Evolutionary conservation across 1,139 yeast genomes (phyloP), one percentile per base, ranked within the genome.

Genomic region (Magnusiomyces tetraspermus): DNA sequence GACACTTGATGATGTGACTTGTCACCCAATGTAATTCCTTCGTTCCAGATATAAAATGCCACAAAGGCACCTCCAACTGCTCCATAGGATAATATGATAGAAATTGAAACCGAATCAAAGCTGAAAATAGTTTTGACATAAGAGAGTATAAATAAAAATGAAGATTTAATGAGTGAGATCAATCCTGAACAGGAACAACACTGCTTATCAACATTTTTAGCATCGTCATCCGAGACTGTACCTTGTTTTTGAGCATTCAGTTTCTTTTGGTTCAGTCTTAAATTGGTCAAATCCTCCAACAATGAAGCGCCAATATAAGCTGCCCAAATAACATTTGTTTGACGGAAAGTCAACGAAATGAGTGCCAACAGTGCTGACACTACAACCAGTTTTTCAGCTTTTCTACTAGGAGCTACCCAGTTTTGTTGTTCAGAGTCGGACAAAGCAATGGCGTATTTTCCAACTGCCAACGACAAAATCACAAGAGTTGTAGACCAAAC

Each of bases 311-410:
- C 67, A n/a, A 83, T 71, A 59, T 85, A 83, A 0, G 78, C 81
- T 5, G 82, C 75, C 98, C 98, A 92, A 0, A 89, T 72, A 40
- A 92, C 82, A 62, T 92, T 92, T 0, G 98, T 94, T 63, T 92
- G 98, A 58, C 98, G 77, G 62, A 92, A 83, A 67, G 79, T 72
- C 46, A 92, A 71, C 26, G 71, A 61, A 1, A 60, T 40, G 1
- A 57, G 55, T 2, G 67, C 62, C 15, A 67, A 30, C 8, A 58
- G 19, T 3, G 67, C 67, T 2, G 68, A 52, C 2, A 46, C 23
- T 8, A 40, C 13, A 23, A 38, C 17, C 17, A 17, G 22, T 23
- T 2, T 33, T 19, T 13, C 51, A 19, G 21, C 49, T 1, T 37
- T 17, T 31, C 36, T 21, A 6, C 40, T 36, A 8, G 24, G 44